Evolutionary conservation across 2,329 filamentous ascomycete genomes (phyloP).

Genomic region (Cladosporium phlei): DNA sequence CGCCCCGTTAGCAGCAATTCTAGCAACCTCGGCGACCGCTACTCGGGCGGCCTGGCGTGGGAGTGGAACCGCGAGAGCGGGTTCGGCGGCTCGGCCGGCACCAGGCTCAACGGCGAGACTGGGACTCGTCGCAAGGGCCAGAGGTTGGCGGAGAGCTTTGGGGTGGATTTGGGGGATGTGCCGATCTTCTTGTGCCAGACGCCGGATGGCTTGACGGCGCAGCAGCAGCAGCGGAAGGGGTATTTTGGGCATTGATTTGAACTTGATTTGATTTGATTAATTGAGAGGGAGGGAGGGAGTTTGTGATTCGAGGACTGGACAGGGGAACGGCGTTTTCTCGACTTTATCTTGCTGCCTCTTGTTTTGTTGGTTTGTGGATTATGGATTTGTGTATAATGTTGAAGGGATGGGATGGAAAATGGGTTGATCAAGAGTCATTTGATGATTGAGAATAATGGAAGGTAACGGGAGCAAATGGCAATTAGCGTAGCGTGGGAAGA

Average conservation of each 20-base stretch:
- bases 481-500: no score
- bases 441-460: no score
- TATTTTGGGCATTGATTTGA: slow-evolving; percentile 1
- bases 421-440: no score
- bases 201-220: neutral
- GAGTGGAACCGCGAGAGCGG: slow-evolving; percentile 33
- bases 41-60: slow-evolving; percentile 34
- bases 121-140: slow-evolving; percentile 31
- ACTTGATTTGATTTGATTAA: no score
- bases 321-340: no score
- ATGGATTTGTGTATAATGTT: no score
- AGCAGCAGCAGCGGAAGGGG: slow-evolving; percentile 2
- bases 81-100: slow-evolving; percentile 35
- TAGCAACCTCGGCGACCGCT: slow-evolving; percentile 25
- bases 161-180: slow-evolving; percentile 38
- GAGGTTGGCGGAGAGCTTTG: slow-evolving; percentile 30
- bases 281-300: no score
- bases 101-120: slow-evolving; percentile 21
- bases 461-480: no score
- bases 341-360: no score
- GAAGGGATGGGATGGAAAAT: no score
- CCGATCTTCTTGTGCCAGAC: slow-evolving; percentile 33
- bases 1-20: slow-evolving; percentile 7
- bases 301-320: no score
- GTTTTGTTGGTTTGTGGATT: no score